Percentiles rank a stretch among this genome's conserved stretches.
These are phyloP conservation scores for Pueraria montana DNA, from an alignment of 306 rosid species.

Conservation along the genomic window DNA sequence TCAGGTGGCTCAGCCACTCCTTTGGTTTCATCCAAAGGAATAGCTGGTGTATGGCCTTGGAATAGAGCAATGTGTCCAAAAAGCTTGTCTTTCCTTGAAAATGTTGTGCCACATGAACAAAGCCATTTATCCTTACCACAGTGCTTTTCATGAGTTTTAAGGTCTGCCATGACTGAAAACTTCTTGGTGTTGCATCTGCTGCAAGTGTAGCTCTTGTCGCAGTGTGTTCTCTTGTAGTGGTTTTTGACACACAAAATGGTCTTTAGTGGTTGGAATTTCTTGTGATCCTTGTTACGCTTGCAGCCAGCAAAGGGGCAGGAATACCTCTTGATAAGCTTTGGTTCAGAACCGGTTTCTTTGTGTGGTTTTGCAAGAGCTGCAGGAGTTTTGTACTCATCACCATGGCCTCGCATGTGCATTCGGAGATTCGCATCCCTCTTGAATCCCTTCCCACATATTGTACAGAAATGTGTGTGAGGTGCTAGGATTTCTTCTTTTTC, in stretches of 20 bases:
- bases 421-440: constrained; percentile 97
- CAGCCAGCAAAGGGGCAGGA: constrained; percentile 94
- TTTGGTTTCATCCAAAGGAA: constrained; percentile 79
- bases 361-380: constrained; percentile 98
- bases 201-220: constrained; percentile 96
- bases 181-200: constrained; percentile 95
- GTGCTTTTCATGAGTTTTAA: constrained; percentile 98
- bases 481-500: constrained; percentile 99
- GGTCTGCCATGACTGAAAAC: constrained; percentile 97
- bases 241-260: constrained; percentile 97
- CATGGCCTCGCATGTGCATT: constrained; percentile 99
- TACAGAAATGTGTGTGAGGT: constrained; percentile 97
- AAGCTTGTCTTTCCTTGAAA: constrained; percentile 99
- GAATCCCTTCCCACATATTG: constrained; percentile 98
- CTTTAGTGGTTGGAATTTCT: constrained; percentile 93
- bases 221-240: constrained; percentile 99
- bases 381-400: constrained; percentile 94
- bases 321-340: constrained; percentile 85
- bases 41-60: constrained; percentile 99
- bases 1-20: constrained; percentile 54
- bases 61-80: constrained; percentile 97
- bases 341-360: constrained; percentile 74
- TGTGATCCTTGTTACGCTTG: constrained; percentile 97
- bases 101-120: constrained; percentile 99
- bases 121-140: constrained; percentile 99